Evolutionary conservation across 495 filamentous ascomycete genomes (phyloP), one percentile per base, ranked within the genome.

Genomic region (Corynascus novoguineensis): DNA sequence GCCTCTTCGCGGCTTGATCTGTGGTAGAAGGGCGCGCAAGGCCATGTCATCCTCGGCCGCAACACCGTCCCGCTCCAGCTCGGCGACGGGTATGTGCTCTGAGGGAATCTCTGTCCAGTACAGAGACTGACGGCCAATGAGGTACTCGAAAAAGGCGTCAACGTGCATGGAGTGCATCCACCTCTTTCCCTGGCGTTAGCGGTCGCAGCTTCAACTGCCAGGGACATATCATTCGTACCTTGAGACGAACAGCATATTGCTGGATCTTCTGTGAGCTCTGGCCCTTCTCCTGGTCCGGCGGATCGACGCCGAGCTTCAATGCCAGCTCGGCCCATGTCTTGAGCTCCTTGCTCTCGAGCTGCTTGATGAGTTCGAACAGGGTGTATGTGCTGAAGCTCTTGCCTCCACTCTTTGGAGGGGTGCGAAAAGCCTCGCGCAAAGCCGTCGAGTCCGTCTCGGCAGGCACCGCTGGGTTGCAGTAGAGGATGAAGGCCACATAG

Each of bases 91-190:
- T 14, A 83, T 79, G 6, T 84, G 76, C 47, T 82, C 78, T 45
- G 81, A 75, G 4, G 93, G 93, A 10, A 96, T 81, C 53, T 95
- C 84, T 19, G 83, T 87, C 74, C 87, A 96, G 69, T 98, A 98
- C 0, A 79, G 61, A 70, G 95, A 90, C 15, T 80, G 78, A 52
- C 92, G 90, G 32, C 84, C 83, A 32, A 92, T 78, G 11, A 93
- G 81, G 67, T 89, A 97, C 64, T 96, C 90, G 68, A 97, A 97
- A 68, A 97, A 98, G 17, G 92, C 88, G 77, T 97, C 91, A 21
- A 98, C 82, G 67, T 97, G 93, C 89, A 96, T 95, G 1, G 93
- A 92, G 65, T 89, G 90, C 89, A 98, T 93, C 93, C 93, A 98
- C 56, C 93, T 83, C 88, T 96, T 56, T 8, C 6, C 17, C 41